phyloP scores from a whole-genome alignment of 1,139 yeast species.

The Blastobotrys persicus region DNA sequence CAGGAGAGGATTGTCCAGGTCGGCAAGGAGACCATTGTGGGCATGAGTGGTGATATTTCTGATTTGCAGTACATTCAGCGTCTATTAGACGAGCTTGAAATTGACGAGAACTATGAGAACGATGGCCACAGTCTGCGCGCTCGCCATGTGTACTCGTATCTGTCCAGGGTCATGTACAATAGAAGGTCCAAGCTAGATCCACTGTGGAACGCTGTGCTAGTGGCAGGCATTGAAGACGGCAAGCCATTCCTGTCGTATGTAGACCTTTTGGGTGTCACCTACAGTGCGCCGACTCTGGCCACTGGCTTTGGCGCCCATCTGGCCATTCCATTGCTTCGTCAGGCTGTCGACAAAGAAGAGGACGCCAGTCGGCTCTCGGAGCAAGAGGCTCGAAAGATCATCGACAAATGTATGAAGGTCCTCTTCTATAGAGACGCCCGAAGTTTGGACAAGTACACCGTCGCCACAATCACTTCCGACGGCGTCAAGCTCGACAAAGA shows the following conservation, averaged over 20 bases:
- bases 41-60: constrained; percentile 91
- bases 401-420: constrained; percentile 89
- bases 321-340: constrained; percentile 88
- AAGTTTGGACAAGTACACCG: constrained; percentile 77
- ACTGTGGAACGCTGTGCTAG: constrained; percentile 90
- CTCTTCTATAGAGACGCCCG: constrained; percentile 96
- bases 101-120: constrained; percentile 75
- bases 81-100: constrained; percentile 72
- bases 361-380: constrained; percentile 67
- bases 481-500: constrained; percentile 64
- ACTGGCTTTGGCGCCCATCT: constrained; percentile 97
- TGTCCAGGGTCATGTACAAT: constrained; percentile 77
- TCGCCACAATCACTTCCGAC: constrained; percentile 67
- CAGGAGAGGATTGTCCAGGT: constrained; percentile 81
- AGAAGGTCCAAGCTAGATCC: constrained; percentile 95
- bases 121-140: constrained; percentile 80
- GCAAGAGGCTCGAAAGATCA: constrained; percentile 68
- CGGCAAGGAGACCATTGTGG: constrained; percentile 85
- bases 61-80: constrained; percentile 85
- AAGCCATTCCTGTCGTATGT: constrained; percentile 72
- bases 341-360: constrained; percentile 73
- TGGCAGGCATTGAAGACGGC: constrained; percentile 77
- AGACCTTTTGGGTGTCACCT: constrained; percentile 88
- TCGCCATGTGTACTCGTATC: constrained; percentile 82
- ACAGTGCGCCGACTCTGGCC: constrained; percentile 83